Conservation (phyloP, 2,329 filamentous ascomycete genomes). For the Penicillium sp. region DNA sequence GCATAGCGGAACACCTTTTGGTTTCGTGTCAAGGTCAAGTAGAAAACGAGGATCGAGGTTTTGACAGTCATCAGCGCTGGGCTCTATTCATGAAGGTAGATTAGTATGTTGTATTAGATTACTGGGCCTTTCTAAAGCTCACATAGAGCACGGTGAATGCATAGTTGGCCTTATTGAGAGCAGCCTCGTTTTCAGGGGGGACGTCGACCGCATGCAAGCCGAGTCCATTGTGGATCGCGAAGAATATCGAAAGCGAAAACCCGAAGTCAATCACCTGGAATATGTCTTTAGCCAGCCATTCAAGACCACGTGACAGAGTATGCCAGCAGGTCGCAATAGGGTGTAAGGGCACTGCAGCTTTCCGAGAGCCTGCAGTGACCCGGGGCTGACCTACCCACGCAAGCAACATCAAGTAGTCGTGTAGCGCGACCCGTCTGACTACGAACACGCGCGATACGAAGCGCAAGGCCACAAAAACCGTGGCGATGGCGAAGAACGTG, state of each 20-base stretch:
- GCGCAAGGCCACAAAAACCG: slow-evolving; percentile 72
- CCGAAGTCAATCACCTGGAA: slow-evolving; percentile 45
- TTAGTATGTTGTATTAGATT: background rate
- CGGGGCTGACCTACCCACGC: slow-evolving; percentile 63
- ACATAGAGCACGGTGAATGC: slow-evolving; percentile 63
- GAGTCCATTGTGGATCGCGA: slow-evolving; percentile 44
- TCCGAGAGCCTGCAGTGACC: slow-evolving; percentile 11
- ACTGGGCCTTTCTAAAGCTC: slow-evolving; percentile 25
- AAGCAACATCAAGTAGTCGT: slow-evolving; percentile 78
- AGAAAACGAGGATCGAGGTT: slow-evolving; percentile 89
- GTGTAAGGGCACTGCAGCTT: slow-evolving; percentile 4
- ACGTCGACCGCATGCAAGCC: slow-evolving; percentile 46
- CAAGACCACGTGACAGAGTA: background rate
- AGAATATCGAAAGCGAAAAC: slow-evolving; percentile 49
- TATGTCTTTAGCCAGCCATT: background rate
- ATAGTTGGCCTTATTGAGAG: slow-evolving; percentile 55
- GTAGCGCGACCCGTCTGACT: slow-evolving; percentile 69
- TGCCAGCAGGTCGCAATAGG: background rate
- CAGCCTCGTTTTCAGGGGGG: slow-evolving; percentile 24
- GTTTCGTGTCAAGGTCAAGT: slow-evolving; percentile 77
- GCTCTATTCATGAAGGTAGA: slow-evolving; percentile 57
- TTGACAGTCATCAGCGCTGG: slow-evolving; percentile 89
- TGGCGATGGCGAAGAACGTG: slow-evolving; percentile 62
- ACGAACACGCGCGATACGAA: slow-evolving; percentile 72
- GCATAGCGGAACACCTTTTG: slow-evolving; percentile 74